Evolutionary conservation across 306 rosid species (phyloP).

Genomic region (Elaeagnus macrophylla): DNA sequence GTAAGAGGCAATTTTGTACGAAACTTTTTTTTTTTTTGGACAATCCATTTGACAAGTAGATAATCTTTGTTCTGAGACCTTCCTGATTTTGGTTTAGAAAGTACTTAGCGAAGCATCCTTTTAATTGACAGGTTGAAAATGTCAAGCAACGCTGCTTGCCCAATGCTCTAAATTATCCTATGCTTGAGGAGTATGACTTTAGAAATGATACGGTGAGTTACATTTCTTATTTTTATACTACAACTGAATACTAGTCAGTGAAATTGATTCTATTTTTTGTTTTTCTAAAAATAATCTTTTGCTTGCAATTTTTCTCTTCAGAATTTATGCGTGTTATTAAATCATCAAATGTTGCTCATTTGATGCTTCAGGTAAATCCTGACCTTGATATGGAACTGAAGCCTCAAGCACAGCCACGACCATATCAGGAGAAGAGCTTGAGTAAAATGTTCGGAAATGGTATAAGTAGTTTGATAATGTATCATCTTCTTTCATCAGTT

Average conservation of each 20-base stretch:
- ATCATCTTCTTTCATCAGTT: not conserved
- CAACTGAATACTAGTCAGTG: slow-evolving; percentile 4
- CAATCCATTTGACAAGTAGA: not conserved
- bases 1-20: too few relatives aligned
- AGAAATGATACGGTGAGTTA: slow-evolving; percentile 85
- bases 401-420: slow-evolving; percentile 97
- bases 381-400: slow-evolving; percentile 90
- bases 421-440: slow-evolving; percentile 96
- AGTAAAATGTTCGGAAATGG: slow-evolving; percentile 99
- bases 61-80: slow-evolving; percentile 6
- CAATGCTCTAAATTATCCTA: slow-evolving; percentile 85
- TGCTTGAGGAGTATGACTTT: slow-evolving; percentile 98
- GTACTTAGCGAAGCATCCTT: slow-evolving; percentile 1
- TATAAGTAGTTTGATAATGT: slow-evolving; percentile 24
- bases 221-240: slow-evolving; percentile 3
- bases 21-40: not conserved
- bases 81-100: slow-evolving; percentile 13
- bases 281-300: too few relatives aligned
- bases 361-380: slow-evolving; percentile 67
- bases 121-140: slow-evolving; percentile 71
- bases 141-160: slow-evolving; percentile 96
- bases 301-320: too few relatives aligned
- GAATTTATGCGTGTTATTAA: too few relatives aligned
- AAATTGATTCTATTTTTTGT: not conserved
- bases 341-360: slow-evolving; percentile 14